Evolutionary conservation across 2,329 filamentous ascomycete species (phyloP), one percentile per base, ranked within the genome.

Genomic region (Xylaria sp.): DNA sequence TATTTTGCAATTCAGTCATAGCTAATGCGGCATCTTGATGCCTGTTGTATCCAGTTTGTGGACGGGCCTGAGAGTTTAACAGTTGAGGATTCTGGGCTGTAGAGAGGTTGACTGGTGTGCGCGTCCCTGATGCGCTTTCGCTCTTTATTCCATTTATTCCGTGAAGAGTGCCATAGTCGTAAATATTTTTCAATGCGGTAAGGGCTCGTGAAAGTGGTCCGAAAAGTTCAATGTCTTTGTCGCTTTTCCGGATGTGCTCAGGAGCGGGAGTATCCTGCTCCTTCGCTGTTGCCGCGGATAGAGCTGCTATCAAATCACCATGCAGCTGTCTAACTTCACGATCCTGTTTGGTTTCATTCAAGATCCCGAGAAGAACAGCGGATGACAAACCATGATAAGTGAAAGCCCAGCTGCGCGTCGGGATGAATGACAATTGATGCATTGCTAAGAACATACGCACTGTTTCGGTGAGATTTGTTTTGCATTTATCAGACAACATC

Each of bases 371-470:
- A 3, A 91, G 80, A 3, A 91, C 83, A 0, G 89, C 89, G 0
- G 89, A 91, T 9, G 88, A 90, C 8, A 91, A 82, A 1, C 89
- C 88, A 72, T 91, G 88, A 66, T 90, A 90, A 0, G 89, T 91
- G 68, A 90, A 90, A 0, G 89, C 88, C 89, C 89, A 91, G 65
- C 87, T 90, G 30, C 89, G 82, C 0, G 89, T 91, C 0, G 89
- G 89, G 55, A 90, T 90, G 9, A 89, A 86, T 1, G 88, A 90
- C 34, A 91, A 80, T 70, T 90, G 88, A 76, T 91, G 88, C 89
- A 91, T 91, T 18, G 88, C 87, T 25, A 91, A 80, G 74, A 90
- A 91, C 88, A 90, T 91, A 46, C 87, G 85, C 12, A 91, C 88
- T 13, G 88, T 90, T 75, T 90, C 88, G 6, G 87, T 87, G 30